Evolutionary conservation across 2,329 filamentous ascomycete genomes (phyloP), one percentile per base, ranked within the genome.

Genomic region (Ophiostoma pallidulum): DNA sequence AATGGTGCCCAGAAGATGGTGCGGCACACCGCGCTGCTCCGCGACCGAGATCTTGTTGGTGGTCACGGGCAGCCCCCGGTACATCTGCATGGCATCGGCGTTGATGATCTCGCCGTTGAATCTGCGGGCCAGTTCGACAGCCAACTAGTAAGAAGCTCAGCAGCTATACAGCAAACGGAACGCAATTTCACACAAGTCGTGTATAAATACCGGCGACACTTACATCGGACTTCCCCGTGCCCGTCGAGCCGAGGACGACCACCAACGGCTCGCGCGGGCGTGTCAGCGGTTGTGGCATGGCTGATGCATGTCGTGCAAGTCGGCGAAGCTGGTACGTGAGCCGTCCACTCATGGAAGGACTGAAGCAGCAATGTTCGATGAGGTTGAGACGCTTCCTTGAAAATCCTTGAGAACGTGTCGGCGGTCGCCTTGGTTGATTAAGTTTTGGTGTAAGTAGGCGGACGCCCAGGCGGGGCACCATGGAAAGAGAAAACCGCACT

Each of bases 71-170:
- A 98, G 70, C 3, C 92, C 92, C 45, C 78, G 76, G 64, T 98
- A 98, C 67, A 98, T 81, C 63, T 98, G 92, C 89, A 98, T 95
- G 33, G 92, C 92, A 71, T 98, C 92, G 40, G 87, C 87, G 62
- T 98, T 98, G 67, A 98, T 89, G 45, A 98, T 78, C 65, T 98
- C 92, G 60, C 94, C 92, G 64, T 92, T 82, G 66, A 89, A 90
- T 19, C 75, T 78, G 36, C 74, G 74, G 1, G 94, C 92, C 44
- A 98, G 69, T 53, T 95, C 87, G 35, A 98, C 84, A 8, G 92
- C 92, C 55, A 96, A 77, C 89, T 95, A n/a, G 4, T 2, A 28
- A 5, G 24, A 28, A 6, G 8, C 31, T 45, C 8, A 45, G 40
- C n/a, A n/a, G n/a, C n/a, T n/a, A n/a, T n/a, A n/a, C n/a, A 16